Percentiles rank a stretch among this genome's conserved stretches.
These are phyloP conservation scores for Holtermanniella nyarrowii DNA, from an alignment of 768 basidiomycete genomes.

Conservation along the genomic window DNA sequence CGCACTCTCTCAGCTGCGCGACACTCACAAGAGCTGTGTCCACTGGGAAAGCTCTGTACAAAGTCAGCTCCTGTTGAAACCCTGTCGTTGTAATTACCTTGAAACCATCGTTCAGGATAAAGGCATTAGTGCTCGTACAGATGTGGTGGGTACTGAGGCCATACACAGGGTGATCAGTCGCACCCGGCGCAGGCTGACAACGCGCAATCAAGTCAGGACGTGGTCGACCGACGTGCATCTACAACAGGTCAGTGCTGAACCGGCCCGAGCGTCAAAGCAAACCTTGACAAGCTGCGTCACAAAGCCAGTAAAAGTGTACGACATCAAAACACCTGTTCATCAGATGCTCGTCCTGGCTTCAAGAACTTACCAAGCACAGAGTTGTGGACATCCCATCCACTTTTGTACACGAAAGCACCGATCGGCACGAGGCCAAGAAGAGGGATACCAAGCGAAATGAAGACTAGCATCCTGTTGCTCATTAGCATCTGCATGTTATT, in stretches of 20 bases:
- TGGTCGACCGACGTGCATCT: slow-evolving; percentile 47
- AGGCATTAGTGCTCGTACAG: slow-evolving; percentile 60
- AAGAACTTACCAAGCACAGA: slow-evolving; percentile 40
- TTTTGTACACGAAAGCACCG: slow-evolving; percentile 62
- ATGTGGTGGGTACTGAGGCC: slow-evolving; percentile 64
- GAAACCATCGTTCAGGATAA: slow-evolving; percentile 68
- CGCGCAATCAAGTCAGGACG: slow-evolving; percentile 38
- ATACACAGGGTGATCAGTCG: slow-evolving; percentile 55
- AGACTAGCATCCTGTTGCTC: slow-evolving; percentile 24
- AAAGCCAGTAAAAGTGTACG: slow-evolving; percentile 63
- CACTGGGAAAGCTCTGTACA: slow-evolving; percentile 66
- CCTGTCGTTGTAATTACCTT: slow-evolving; percentile 40
- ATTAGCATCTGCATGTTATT: neutral
- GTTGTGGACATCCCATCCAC: slow-evolving; percentile 81
- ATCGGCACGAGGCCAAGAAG: slow-evolving; percentile 58
- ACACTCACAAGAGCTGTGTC: slow-evolving; percentile 73
- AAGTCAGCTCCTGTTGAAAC: neutral
- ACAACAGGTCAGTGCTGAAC: slow-evolving; percentile 5
- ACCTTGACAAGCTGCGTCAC: slow-evolving; percentile 73
- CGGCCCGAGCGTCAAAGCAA: slow-evolving; percentile 44
- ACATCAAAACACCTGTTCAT: slow-evolving; percentile 52
- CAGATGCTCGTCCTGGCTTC: neutral
- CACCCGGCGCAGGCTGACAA: slow-evolving; percentile 52
- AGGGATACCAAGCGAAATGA: slow-evolving; percentile 55
- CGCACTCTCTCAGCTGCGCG: neutral